Evolutionary conservation across 257 asterid genomes (phyloP), one percentile per base, ranked within the genome.

Genomic region (Fraxinus excelsior): DNA sequence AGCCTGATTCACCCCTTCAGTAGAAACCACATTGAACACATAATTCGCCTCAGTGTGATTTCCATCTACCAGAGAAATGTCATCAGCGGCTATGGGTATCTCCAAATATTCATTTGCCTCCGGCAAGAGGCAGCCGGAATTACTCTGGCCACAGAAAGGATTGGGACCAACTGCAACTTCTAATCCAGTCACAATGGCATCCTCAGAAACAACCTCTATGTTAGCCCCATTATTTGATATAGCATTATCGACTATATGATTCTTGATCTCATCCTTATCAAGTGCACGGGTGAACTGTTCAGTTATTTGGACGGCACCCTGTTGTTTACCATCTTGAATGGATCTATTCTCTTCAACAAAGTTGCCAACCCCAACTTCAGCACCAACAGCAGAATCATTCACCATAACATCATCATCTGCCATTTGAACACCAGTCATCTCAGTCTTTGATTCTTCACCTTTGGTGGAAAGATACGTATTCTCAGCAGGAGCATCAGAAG

Each of bases 251-350:
- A 2, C 34, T 62, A 12, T 12, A 26, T 16, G 14, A 66, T 73
- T 8, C 35, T 34, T 73, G 53, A 37, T 56, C 79, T 84, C 81
- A 73, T 71, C 76, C 60, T 34, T 26, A 14, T 51, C 81, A 23
- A 38, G 79, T 44, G 29, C 80, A 42, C 64, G 74, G 77, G 72
- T 64, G 6, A 49, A 29, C 68, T 78, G 23, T 71, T 80, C 88
- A 0, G 67, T 74, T 78, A 69, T 62, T 73, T 78, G 75, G 56
- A 78, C 65, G 58, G 74, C 23, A 49, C n/a, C 79, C 72, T 42
- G 81, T 38, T 82, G 77, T 69, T 86, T 74, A 42, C 76, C 60
- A 26, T 71, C 75, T 77, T 75, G 72, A 66, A 62, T 76, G 25
- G 76, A 65, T 29, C 74, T 75, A 64, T 68, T 67, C 46, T 38